Evolutionary conservation across 352 stramenopile species (phyloP).

Genomic region (Pythium oligandrum): DNA sequence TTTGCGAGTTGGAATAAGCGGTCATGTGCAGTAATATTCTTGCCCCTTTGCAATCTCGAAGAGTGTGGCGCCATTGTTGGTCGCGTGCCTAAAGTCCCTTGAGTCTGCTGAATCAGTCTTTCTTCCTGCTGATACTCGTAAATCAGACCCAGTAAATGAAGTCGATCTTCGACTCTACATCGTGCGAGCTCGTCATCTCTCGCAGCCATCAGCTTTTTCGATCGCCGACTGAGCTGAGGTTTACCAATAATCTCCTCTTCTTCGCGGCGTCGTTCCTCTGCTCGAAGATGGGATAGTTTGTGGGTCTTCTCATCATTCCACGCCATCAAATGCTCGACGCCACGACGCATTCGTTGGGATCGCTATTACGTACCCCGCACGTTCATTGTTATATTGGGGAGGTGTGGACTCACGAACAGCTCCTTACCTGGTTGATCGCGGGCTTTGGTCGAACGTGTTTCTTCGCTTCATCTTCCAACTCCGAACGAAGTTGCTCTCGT

Average conservation of each 20-base stretch:
- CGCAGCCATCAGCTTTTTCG: conserved; percentile 24
- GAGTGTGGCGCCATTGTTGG: conserved; percentile 53
- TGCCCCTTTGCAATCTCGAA: conserved; percentile 25
- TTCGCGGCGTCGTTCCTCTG: conserved; percentile 26
- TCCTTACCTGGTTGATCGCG: conserved; percentile 49
- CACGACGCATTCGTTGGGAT: conserved; percentile 52
- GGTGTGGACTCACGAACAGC: not conserved
- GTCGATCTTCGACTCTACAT: conserved; percentile 63
- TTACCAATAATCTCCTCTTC: conserved; percentile 24
- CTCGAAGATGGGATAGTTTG: conserved; percentile 41
- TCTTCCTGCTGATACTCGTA: conserved; percentile 70
- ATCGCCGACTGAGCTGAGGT: conserved; percentile 30
- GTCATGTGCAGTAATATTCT: not conserved
- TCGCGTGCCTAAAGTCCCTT: conserved; percentile 12
- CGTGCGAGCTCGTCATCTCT: conserved; percentile 44
- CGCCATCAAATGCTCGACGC: conserved; percentile 53
- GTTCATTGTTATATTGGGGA: too few species aligned
- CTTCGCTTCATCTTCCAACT: conserved; percentile 26
- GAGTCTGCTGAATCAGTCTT: conserved; percentile 19
- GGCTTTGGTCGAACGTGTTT: conserved; percentile 25
- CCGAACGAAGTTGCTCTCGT: conserved; percentile 40
- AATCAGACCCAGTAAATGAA: conserved; percentile 63
- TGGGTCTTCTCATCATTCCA: conserved; percentile 58
- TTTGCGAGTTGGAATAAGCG: conserved; percentile 4
- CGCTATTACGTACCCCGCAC: conserved; percentile 19